Evolutionary conservation across 345 rosid genomes (phyloP).

Genomic region (Camelina sativa): DNA sequence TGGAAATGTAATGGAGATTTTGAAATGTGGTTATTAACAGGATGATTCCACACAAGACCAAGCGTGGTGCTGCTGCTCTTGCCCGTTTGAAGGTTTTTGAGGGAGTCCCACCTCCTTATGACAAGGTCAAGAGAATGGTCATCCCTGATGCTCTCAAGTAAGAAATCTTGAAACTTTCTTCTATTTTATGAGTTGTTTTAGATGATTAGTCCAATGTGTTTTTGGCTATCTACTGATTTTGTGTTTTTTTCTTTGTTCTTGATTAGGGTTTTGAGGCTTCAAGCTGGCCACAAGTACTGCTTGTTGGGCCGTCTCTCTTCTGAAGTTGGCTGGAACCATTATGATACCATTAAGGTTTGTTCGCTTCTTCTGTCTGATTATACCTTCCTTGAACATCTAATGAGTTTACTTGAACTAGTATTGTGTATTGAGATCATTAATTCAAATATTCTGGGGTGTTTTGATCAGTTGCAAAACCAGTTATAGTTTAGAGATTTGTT

Average conservation of each 20-base stretch:
- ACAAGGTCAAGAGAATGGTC: slow-evolving; percentile 86
- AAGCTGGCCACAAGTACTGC: slow-evolving; percentile 83
- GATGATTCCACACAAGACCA: slow-evolving; percentile 90
- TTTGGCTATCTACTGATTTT: not conserved
- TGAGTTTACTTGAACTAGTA: not conserved
- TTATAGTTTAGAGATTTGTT: not conserved
- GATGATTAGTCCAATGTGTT: not conserved
- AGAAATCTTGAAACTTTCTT: not conserved
- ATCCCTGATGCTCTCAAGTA: slow-evolving; percentile 92
- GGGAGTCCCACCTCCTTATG: slow-evolving; percentile 82
- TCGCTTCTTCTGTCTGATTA: not conserved
- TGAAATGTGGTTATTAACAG: slow-evolving; percentile 30
- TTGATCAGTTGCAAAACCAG: not conserved
- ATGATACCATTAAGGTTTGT: slow-evolving; percentile 80
- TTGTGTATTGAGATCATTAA: not conserved
- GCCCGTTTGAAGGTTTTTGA: slow-evolving; percentile 79
- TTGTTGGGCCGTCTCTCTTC: slow-evolving; percentile 74
- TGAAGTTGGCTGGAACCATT: slow-evolving; percentile 89
- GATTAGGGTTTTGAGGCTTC: slow-evolving; percentile 90
- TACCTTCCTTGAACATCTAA: not conserved
- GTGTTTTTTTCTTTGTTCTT: not conserved
- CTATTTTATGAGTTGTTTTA: not conserved
- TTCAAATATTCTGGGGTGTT: not conserved
- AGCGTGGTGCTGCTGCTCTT: slow-evolving; percentile 86
- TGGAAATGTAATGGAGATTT: not conserved